phyloP scores from a whole-genome alignment of 192 early-diverging fungal species.

The Podila horticola region DNA sequence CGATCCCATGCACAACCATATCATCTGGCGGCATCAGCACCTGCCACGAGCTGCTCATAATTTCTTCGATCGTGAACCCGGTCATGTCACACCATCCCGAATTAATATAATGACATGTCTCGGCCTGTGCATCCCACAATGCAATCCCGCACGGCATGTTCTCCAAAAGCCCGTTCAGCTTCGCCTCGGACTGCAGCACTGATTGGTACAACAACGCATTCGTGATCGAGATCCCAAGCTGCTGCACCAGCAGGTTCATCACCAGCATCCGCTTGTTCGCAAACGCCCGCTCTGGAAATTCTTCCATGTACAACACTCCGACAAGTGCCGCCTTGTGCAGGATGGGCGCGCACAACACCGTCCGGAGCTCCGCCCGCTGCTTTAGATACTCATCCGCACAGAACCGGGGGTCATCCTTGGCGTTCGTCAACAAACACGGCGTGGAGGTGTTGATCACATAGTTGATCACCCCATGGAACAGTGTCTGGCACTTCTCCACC shows the following conservation, averaged over 20 bases:
- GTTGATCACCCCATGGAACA: slow-evolving; percentile 49
- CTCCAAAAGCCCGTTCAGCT: slow-evolving; percentile 40
- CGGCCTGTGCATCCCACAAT: slow-evolving; percentile 31
- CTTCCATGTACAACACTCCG: slow-evolving; percentile 59
- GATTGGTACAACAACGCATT: slow-evolving; percentile 62
- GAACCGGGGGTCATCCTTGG: slow-evolving; percentile 48
- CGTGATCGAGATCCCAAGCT: slow-evolving; percentile 62
- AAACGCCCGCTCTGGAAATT: slow-evolving; percentile 57
- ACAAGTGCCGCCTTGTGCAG: slow-evolving; percentile 56
- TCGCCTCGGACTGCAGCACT: slow-evolving; percentile 49
- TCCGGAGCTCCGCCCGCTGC: slow-evolving; percentile 46
- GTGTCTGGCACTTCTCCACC: slow-evolving; percentile 15
- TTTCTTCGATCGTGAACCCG: slow-evolving; percentile 23
- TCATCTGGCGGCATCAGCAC: slow-evolving; percentile 31
- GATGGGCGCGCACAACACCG: slow-evolving; percentile 60
- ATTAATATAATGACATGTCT: slow-evolving; percentile 38
- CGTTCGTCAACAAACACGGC: slow-evolving; percentile 29
- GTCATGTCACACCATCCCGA: slow-evolving; percentile 45
- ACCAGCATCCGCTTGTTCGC: slow-evolving; percentile 53
- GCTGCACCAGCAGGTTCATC: slow-evolving; percentile 59
- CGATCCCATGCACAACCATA: slow-evolving; percentile 13
- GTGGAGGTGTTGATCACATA: slow-evolving; percentile 39
- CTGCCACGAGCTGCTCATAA: slow-evolving; percentile 16
- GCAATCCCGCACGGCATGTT: slow-evolving; percentile 52
- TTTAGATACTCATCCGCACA: slow-evolving; percentile 45